Evolutionary conservation across 768 basidiomycete species (phyloP).

Genomic region (Amanita rimosa): DNA sequence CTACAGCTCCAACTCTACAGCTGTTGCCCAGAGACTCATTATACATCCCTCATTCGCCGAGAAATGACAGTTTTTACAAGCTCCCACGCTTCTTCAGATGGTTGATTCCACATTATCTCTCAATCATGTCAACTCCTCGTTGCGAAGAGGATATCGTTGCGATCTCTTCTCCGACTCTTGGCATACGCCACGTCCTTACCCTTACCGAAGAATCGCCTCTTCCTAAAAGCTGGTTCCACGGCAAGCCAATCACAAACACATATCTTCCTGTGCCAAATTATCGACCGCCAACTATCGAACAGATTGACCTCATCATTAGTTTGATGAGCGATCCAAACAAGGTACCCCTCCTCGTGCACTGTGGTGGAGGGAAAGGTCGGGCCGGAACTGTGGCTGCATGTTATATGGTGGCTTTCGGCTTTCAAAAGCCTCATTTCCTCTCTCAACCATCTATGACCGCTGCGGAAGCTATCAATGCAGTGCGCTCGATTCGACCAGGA

Average conservation of each 20-base stretch:
- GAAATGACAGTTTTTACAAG: conserved; percentile 19
- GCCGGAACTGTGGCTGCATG: conserved; percentile 54
- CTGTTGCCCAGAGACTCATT: conserved; percentile 30
- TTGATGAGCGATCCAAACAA: conserved; percentile 33
- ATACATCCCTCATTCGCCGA: conserved; percentile 19
- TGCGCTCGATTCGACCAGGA: conserved; percentile 42
- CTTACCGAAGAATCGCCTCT: conserved; percentile 49
- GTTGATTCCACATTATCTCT: conserved; percentile 46
- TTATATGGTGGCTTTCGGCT: conserved; percentile 47
- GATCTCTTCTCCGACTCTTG: conserved; percentile 33
- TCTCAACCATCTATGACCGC: conserved; percentile 38
- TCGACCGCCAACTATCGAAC: conserved; percentile 43
- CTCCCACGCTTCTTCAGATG: conserved; percentile 53
- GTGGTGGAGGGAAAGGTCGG: conserved; percentile 52
- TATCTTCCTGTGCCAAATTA: conserved; percentile 46
- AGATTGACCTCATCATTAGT: conserved; percentile 44
- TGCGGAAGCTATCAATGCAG: conserved; percentile 30
- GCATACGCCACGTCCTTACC: conserved; percentile 46
- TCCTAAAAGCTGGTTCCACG: conserved; percentile 31
- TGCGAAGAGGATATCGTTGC: conserved; percentile 35
- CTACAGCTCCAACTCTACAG: conserved; percentile 24
- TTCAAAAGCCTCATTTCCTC: conserved; percentile 29
- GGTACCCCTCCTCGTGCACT: conserved; percentile 43
- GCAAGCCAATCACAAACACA: conserved; percentile 35
- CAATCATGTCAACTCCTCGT: conserved; percentile 51